Evolutionary conservation across 108 stramenopile genomes (phyloP).

Genomic region (Fistulifera solaris): DNA sequence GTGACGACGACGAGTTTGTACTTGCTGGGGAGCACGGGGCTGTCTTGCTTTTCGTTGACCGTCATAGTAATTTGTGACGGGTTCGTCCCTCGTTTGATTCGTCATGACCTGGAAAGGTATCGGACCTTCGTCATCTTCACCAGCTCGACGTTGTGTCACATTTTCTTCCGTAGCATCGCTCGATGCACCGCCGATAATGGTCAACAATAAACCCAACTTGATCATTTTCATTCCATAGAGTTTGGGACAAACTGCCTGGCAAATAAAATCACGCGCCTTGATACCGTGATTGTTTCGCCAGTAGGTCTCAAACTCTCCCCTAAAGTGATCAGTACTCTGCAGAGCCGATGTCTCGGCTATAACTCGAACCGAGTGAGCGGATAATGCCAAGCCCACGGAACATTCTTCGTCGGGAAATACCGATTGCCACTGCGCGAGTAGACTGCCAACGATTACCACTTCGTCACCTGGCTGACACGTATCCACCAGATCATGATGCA

Average conservation of each 20-base stretch:
- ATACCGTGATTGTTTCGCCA: constrained; percentile 48
- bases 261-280: constrained; percentile 76
- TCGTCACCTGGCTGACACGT: constrained; percentile 95
- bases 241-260: constrained; percentile 90
- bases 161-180: constrained; percentile 4
- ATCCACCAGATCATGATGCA: constrained; percentile 93
- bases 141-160: neutral
- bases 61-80: constrained; percentile 1
- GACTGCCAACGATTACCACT: constrained; percentile 85
- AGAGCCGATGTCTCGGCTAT: constrained; percentile 34
- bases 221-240: constrained; percentile 90
- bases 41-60: neutral
- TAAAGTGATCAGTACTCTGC: constrained; percentile 25
- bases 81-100: constrained; percentile 3
- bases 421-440: constrained; percentile 82
- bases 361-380: constrained; percentile 82
- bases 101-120: neutral
- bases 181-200: constrained; percentile 86
- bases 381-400: constrained; percentile 80
- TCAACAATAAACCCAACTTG: constrained; percentile 90
- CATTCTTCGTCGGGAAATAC: constrained; percentile 44
- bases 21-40: constrained; percentile 14
- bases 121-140: constrained; percentile 19
- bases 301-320: constrained; percentile 77
- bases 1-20: constrained; percentile 52